These are phyloP conservation scores for Kregervanrija pseudodelftensis DNA, from an alignment of 805 yeast genomes.

Conservation along the genomic window DNA sequence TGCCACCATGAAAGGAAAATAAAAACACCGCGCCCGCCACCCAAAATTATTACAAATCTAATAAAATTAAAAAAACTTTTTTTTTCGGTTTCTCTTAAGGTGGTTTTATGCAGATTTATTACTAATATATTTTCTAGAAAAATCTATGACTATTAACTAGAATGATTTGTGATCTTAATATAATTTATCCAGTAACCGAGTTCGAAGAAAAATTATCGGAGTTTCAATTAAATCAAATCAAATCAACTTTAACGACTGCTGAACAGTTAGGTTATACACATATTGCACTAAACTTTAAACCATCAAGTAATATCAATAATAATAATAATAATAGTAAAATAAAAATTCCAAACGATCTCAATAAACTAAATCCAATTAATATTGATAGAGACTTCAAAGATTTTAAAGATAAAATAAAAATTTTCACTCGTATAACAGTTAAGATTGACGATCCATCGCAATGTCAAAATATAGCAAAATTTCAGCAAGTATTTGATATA, in stretches of 20 bases:
- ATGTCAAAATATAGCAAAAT: slow-evolving; percentile 51
- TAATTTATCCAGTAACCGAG: slow-evolving; percentile 60
- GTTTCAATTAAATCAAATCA: slow-evolving; percentile 37
- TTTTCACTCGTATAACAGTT: slow-evolving; percentile 70
- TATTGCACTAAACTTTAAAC: slow-evolving; percentile 61
- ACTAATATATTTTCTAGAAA: too few relatives aligned
- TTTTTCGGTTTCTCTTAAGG: too few relatives aligned
- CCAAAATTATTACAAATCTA: too few relatives aligned
- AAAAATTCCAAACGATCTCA: slow-evolving; percentile 42
- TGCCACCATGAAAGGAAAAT: background rate
- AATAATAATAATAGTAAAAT: slow-evolving; percentile 37
- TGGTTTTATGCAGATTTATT: too few relatives aligned
- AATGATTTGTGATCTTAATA: slow-evolving; percentile 61
- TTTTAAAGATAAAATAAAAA: slow-evolving; percentile 32
- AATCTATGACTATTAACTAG: too few relatives aligned
- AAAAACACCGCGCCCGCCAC: too few relatives aligned
- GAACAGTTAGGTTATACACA: slow-evolving; percentile 65
- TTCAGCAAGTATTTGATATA: slow-evolving; percentile 53
- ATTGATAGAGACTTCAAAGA: slow-evolving; percentile 24
- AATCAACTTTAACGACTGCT: slow-evolving; percentile 44
- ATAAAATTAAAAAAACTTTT: too few relatives aligned
- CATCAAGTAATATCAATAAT: slow-evolving; percentile 18
- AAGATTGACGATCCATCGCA: slow-evolving; percentile 72
- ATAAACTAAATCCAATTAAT: slow-evolving; percentile 37
- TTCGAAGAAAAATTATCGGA: slow-evolving; percentile 36